These are phyloP conservation scores for Monosporascus sp. DNA, from an alignment of 2,329 filamentous ascomycete genomes.

Conservation along the genomic window DNA sequence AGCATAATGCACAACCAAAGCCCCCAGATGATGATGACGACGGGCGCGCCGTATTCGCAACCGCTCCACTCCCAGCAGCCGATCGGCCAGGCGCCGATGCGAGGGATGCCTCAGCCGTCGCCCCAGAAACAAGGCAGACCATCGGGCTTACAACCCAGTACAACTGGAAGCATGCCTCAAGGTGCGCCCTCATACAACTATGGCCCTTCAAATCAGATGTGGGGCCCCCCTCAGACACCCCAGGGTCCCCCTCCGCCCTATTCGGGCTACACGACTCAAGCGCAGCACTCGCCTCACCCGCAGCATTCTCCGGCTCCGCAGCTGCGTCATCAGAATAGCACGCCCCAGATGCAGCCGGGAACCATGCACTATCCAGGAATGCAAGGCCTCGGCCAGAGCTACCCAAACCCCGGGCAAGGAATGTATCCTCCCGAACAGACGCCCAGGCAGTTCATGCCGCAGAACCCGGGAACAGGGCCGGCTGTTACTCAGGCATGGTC, in stretches of 20 bases:
- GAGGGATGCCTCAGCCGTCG: conserved; percentile 59
- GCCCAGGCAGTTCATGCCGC: conserved; percentile 63
- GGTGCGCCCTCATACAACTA: conserved; percentile 57
- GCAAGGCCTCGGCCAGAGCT: conserved; percentile 55
- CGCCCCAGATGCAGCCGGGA: conserved; percentile 50
- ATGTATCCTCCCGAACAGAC: conserved; percentile 60
- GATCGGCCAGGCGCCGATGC: conserved; percentile 66
- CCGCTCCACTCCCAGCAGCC: conserved; percentile 66
- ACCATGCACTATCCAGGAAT: conserved; percentile 59
- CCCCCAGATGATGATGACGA: conserved; percentile 62
- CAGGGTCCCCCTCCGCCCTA: conserved; percentile 53
- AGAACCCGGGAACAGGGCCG: conserved; percentile 47
- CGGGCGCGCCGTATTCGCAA: conserved; percentile 62
- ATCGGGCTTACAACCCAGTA: conserved; percentile 52
- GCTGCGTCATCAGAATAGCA: conserved; percentile 50
- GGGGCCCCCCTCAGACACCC: conserved; percentile 54
- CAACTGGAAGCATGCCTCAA: conserved; percentile 47
- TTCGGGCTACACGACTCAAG: conserved; percentile 48
- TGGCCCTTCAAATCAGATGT: conserved; percentile 55
- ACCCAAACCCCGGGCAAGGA: conserved; percentile 48
- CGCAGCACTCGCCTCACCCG: conserved; percentile 43
- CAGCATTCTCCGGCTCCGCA: conserved; percentile 56
- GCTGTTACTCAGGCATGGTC: conserved; percentile 49
- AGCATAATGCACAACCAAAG: conserved; percentile 56
- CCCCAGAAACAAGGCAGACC: conserved; percentile 62